These are phyloP conservation scores for Cryptosporidium felis DNA, from an alignment of 169 alveolate species.

Conservation along the genomic window DNA sequence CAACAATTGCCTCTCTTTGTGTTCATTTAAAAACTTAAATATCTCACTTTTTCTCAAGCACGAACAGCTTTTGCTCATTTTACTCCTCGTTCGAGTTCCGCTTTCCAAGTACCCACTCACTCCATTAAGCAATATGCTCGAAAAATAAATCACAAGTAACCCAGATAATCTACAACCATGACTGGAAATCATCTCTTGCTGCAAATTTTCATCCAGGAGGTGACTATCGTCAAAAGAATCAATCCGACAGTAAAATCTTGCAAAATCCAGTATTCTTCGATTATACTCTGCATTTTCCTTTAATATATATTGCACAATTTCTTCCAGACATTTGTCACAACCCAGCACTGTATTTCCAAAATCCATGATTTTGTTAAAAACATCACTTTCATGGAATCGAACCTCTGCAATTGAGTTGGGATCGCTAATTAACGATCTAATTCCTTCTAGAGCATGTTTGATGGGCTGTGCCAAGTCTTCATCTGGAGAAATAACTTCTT, in stretches of 20 bases:
- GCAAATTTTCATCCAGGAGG: too few species aligned
- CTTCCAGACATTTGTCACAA: not conserved
- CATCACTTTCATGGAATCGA: too few species aligned
- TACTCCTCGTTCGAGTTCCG: not conserved
- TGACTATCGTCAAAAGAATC: not conserved
- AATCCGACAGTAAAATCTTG: not conserved
- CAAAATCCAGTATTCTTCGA: not conserved
- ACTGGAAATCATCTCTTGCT: too few species aligned
- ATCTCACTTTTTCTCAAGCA: not conserved
- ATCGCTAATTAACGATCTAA: not conserved
- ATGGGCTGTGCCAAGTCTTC: not conserved
- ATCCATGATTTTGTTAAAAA: too few species aligned
- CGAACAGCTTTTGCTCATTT: not conserved
- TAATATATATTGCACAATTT: not conserved
- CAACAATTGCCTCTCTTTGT: too few species aligned
- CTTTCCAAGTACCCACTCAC: not conserved
- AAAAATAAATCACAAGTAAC: not conserved
- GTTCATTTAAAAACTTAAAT: not conserved
- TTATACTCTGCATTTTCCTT: not conserved
- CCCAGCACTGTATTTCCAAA: too few species aligned
- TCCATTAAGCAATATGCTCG: not conserved
- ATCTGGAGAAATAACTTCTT: too few species aligned
- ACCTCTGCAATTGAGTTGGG: too few species aligned
- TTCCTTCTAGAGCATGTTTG: not conserved
- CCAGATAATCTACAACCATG: too few species aligned